phyloP scores from a whole-genome alignment of 1,139 yeast species.

The Barnettozyma hawaiiensis region DNA sequence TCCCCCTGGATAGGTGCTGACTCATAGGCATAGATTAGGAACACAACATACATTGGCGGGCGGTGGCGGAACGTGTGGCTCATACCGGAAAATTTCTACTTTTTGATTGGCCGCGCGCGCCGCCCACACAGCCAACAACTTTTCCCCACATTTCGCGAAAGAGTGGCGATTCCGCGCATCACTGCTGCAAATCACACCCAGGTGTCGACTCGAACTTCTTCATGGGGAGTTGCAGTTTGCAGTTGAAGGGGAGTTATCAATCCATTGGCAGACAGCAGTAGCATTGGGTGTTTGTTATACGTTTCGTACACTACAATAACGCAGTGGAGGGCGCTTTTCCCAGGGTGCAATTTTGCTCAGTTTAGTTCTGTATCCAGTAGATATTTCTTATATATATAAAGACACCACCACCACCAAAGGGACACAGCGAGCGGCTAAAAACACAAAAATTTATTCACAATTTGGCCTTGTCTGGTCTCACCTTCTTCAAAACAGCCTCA shows the following conservation, averaged over 20 bases:
- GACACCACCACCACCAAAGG: too few relatives aligned
- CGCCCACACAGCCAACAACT: background rate
- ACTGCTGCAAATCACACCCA: too few relatives aligned
- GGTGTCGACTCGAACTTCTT: background rate
- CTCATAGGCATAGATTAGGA: too few relatives aligned
- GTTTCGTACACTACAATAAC: background rate
- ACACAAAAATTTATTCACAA: conserved; percentile 26
- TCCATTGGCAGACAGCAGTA: background rate
- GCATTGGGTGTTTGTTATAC: background rate
- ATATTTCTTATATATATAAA: background rate
- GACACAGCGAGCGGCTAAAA: too few relatives aligned
- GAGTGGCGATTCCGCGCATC: background rate
- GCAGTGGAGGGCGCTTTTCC: background rate
- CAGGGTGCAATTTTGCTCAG: background rate
- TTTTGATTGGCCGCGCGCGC: conserved; percentile 3
- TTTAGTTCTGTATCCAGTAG: background rate
- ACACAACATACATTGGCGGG: too few relatives aligned
- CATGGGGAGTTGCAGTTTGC: background rate
- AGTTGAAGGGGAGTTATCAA: background rate
- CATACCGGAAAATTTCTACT: background rate
- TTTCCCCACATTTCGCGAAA: conserved; percentile 3
- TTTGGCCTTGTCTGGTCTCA: conserved; percentile 50
- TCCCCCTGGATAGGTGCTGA: too few relatives aligned
- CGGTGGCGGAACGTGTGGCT: too few relatives aligned
- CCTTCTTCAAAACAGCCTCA: conserved; percentile 65